Percentiles rank a stretch among this genome's conserved stretches.
Conservation (phyloP, 1,284 basidiomycete genomes). For the Sporisorium sorghi region DNA sequence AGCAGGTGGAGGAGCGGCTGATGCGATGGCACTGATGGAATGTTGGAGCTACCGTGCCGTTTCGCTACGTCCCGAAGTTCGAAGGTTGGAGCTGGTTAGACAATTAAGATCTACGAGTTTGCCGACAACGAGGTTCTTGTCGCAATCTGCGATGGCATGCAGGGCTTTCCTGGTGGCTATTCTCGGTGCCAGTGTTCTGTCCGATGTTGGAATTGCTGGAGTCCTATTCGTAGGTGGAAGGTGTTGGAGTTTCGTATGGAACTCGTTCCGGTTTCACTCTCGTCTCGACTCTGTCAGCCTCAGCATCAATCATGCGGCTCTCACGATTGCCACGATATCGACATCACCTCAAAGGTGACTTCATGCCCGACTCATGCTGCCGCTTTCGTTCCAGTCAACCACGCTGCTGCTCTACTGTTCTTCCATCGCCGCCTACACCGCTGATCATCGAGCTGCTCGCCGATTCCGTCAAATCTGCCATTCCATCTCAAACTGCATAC, state of each 20-base stretch:
- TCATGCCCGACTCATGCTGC: not conserved
- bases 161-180: too few relatives aligned
- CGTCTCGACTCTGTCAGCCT: not conserved
- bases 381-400: not conserved
- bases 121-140: too few relatives aligned
- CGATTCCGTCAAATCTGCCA: not conserved
- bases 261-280: not conserved
- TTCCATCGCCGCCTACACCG: not conserved
- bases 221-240: not conserved
- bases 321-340: too few relatives aligned
- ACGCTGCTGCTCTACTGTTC: not conserved
- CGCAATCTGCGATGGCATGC: too few relatives aligned
- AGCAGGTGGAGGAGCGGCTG: too few relatives aligned
- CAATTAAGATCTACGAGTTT: too few relatives aligned
- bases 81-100: too few relatives aligned
- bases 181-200: too few relatives aligned
- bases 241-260: not conserved
- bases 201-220: too few relatives aligned
- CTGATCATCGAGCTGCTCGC: constrained; percentile 27
- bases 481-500: not conserved
- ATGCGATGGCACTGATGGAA: too few relatives aligned
- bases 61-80: too few relatives aligned
- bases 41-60: too few relatives aligned
- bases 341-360: not conserved
- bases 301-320: not conserved